A percentile compares a stretch with the other conserved stretches of the same genome.
phyloP scores from a whole-genome alignment of 2,329 filamentous ascomycete species.

The Fusarium pseudograminearum region DNA sequence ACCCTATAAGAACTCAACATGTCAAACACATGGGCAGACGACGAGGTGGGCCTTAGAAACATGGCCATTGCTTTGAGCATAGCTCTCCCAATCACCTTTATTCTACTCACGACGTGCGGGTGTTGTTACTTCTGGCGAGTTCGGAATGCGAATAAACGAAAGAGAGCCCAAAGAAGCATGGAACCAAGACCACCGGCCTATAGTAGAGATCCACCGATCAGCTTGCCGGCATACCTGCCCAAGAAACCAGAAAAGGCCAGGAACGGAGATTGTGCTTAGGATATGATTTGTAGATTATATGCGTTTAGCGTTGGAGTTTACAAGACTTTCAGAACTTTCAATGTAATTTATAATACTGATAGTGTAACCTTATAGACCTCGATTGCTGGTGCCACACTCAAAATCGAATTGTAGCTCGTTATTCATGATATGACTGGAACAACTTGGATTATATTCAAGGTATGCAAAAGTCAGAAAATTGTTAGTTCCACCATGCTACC shows the following conservation, averaged over 20 bases:
- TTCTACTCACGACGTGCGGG: not conserved
- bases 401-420: not conserved
- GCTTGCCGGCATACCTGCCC: not conserved
- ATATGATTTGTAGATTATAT: not conserved
- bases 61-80: not conserved
- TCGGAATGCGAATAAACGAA: not conserved
- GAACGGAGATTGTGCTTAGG: not conserved
- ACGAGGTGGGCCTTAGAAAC: not conserved
- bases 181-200: not conserved
- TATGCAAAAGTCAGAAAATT: not conserved
- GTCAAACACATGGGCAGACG: not conserved
- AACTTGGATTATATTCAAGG: not conserved
- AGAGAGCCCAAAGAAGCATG: not conserved
- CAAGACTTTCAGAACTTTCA: not conserved
- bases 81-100: not conserved
- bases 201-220: not conserved
- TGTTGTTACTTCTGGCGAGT: not conserved
- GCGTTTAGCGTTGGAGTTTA: not conserved
- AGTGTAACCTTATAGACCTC: not conserved
- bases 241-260: not conserved
- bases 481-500: not conserved
- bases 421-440: not conserved
- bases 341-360: not conserved
- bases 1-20: not conserved
- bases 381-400: not conserved